Conservation (phyloP, 2,329 filamentous ascomycete genomes). For the Venturia pyrina region DNA sequence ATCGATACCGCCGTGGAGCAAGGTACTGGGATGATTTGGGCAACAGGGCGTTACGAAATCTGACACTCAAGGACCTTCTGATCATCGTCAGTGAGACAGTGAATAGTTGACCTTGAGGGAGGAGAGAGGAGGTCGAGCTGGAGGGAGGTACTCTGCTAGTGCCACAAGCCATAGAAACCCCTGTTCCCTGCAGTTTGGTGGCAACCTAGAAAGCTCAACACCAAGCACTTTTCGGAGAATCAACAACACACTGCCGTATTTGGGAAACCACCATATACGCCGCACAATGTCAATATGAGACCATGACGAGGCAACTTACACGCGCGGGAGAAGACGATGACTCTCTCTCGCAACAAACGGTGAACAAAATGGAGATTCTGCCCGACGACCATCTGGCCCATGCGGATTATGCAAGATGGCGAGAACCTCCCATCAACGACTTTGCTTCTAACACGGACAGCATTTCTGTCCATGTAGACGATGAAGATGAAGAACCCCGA, state of each 20-base stretch:
- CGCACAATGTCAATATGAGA: neutral
- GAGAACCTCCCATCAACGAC: constrained; percentile 11
- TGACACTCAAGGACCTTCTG: neutral
- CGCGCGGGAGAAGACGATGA: neutral
- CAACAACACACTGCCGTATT: neutral
- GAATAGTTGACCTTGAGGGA: no score
- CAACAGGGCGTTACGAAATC: neutral
- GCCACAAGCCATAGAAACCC: no score
- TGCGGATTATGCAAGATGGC: neutral
- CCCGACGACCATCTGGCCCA: neutral
- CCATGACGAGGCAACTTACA: neutral
- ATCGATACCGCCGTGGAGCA: neutral
- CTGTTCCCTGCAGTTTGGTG: neutral
- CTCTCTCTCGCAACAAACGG: neutral
- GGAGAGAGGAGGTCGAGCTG: neutral
- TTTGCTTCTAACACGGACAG: neutral
- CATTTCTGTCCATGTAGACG: neutral
- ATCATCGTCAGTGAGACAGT: neutral
- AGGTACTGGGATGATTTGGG: neutral
- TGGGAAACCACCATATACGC: no score
- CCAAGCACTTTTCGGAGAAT: neutral
- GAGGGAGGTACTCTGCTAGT: neutral
- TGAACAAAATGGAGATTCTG: neutral
- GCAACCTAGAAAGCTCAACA: neutral
- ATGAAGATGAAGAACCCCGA: constrained; percentile 29